Evolutionary conservation across 257 asterid genomes (phyloP).

Genomic region (Salvia miltiorrhiza): DNA sequence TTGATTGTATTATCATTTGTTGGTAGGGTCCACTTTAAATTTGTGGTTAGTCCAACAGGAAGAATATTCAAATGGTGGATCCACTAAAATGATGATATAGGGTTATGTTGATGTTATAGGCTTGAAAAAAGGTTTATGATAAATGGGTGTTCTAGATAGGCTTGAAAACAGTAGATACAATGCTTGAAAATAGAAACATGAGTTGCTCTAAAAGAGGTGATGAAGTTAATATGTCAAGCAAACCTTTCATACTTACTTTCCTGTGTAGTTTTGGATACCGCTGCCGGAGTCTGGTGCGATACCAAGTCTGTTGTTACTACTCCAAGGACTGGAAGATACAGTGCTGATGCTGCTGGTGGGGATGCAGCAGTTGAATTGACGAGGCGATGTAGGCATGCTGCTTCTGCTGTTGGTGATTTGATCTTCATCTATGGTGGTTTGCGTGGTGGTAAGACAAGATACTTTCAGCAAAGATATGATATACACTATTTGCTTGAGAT

Average conservation of each 20-base stretch:
- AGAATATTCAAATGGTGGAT: background rate
- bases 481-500: constrained; percentile 5
- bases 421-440: constrained; percentile 95
- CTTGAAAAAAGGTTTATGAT: background rate
- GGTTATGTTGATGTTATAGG: background rate
- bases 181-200: too few species aligned
- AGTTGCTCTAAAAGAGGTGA: background rate
- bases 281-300: constrained; percentile 99
- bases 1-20: background rate
- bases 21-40: background rate
- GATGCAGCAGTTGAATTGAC: constrained; percentile 98
- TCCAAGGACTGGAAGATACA: constrained; percentile 94
- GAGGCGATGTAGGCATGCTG: constrained; percentile 98
- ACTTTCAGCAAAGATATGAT: background rate
- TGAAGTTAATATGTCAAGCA: background rate
- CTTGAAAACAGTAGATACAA: too few species aligned
- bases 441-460: constrained; percentile 87
- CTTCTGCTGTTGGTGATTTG: constrained; percentile 96
- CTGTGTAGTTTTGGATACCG: constrained; percentile 85
- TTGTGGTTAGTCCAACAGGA: background rate
- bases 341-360: constrained; percentile 99
- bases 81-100: background rate
- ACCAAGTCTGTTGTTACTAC: constrained; percentile 90
- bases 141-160: background rate
- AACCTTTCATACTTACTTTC: constrained; percentile 11